Evolutionary conservation across 2,329 filamentous ascomycete genomes (phyloP).

Genomic region (Cladosporium austrohemisphaericum): DNA sequence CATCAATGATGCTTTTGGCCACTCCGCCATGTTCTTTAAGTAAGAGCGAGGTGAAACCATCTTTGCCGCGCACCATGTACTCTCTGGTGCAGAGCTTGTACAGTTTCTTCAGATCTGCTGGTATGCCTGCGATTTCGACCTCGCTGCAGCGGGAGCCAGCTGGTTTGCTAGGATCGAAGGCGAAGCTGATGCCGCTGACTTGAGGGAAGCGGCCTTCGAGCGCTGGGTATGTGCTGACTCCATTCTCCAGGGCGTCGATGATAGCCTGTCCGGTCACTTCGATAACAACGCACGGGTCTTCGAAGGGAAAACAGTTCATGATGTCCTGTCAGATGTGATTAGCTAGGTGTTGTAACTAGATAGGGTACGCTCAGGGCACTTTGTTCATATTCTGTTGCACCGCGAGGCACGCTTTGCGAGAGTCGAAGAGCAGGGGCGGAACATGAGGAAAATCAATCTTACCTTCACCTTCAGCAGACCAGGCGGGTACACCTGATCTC

Average conservation of each 20-base stretch:
- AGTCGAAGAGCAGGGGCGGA: neutral
- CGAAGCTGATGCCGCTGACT: conserved; percentile 76
- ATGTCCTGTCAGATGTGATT: conserved; percentile 19
- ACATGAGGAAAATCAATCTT: neutral
- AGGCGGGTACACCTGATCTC: conserved; percentile 82
- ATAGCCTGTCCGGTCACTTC: conserved; percentile 68
- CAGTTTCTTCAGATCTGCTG: conserved; percentile 58
- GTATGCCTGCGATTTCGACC: conserved; percentile 57
- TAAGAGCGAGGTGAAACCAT: conserved; percentile 76
- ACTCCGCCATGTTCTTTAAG: conserved; percentile 70
- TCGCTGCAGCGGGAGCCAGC: conserved; percentile 61
- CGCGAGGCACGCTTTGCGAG: too few species aligned
- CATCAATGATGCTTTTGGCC: conserved; percentile 73
- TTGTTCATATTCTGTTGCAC: too few species aligned
- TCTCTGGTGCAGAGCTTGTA: conserved; percentile 77
- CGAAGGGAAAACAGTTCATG: conserved; percentile 68
- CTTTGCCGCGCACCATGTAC: conserved; percentile 78
- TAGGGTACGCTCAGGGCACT: too few species aligned
- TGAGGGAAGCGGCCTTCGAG: conserved; percentile 81
- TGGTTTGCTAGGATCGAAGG: conserved; percentile 62
- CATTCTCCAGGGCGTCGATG: conserved; percentile 77
- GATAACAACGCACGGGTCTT: conserved; percentile 81
- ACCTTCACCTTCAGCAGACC: conserved; percentile 69
- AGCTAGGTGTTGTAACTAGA: neutral
- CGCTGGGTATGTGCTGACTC: conserved; percentile 74